Conservation (phyloP, 164 flowering plant genomes). For the Brasenia schreberi region DNA sequence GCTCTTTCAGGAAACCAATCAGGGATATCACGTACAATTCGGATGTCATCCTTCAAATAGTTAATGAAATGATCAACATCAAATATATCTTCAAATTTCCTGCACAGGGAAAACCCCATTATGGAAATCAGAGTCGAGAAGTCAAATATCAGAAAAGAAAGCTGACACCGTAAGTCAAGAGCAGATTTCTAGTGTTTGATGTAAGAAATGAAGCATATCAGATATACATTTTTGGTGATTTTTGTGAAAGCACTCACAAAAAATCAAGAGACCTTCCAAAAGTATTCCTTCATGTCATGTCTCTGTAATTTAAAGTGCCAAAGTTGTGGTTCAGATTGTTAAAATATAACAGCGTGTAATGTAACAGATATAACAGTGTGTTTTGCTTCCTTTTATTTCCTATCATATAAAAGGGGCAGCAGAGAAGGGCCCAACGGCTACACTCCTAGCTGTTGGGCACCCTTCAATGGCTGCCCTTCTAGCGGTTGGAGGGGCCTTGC, state of each 20-base stretch:
- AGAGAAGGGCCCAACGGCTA: too few species aligned
- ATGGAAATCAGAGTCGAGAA: slow-evolving; percentile 1
- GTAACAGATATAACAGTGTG: too few species aligned
- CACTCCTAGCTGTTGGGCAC: too few species aligned
- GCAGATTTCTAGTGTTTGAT: background rate
- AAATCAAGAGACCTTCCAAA: background rate
- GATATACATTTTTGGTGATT: too few species aligned
- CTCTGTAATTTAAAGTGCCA: too few species aligned
- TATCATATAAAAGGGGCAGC: too few species aligned
- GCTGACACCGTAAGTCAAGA: background rate
- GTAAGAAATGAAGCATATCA: background rate
- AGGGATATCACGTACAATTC: slow-evolving; percentile 95
- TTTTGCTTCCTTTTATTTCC: too few species aligned
- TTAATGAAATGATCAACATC: slow-evolving; percentile 99
- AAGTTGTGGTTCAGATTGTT: too few species aligned
- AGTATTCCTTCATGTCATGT: too few species aligned
- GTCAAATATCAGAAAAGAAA: slow-evolving; percentile 2
- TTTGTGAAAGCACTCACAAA: background rate
- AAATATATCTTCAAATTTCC: slow-evolving; percentile 96
- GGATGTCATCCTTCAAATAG: slow-evolving; percentile 92
- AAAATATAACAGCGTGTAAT: too few species aligned
- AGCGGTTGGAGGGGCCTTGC: too few species aligned
- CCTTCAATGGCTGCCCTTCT: too few species aligned
- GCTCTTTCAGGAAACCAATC: slow-evolving; percentile 92
- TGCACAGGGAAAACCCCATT: slow-evolving; percentile 16